Conservation (phyloP, 148 eudicot genomes). For the Agrostemma githago region DNA sequence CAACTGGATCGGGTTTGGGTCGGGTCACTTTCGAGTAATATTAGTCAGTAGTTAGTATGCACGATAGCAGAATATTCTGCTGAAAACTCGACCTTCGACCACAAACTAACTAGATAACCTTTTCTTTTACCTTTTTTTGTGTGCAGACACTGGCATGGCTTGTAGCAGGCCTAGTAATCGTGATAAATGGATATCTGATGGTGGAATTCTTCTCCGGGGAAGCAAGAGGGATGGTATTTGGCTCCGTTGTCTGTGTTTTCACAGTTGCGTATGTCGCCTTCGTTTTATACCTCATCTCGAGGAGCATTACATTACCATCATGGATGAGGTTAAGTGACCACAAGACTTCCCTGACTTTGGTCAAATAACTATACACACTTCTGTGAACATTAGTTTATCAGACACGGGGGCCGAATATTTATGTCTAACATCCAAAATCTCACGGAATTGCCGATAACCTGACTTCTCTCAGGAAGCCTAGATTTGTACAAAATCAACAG, state of each 20-base stretch:
- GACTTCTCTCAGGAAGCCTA: conserved; percentile 3
- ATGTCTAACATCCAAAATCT: neutral
- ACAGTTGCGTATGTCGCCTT: conserved; percentile 41
- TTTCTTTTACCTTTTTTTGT: neutral
- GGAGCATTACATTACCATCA: conserved; percentile 30
- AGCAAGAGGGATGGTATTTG: conserved; percentile 51
- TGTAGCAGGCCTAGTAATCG: conserved; percentile 55
- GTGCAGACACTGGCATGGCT: conserved; percentile 55
- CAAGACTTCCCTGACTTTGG: conserved; percentile 13
- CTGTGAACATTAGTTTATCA: neutral
- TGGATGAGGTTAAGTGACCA: conserved; percentile 28
- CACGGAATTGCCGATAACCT: neutral
- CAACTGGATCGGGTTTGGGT: no score
- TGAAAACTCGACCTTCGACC: neutral
- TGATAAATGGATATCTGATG: conserved; percentile 57
- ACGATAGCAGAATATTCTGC: neutral
- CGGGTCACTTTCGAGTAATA: no score
- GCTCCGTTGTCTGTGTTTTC: conserved; percentile 31
- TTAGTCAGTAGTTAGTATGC: no score
- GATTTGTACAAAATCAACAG: conserved; percentile 23
- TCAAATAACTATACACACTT: conserved; percentile 9
- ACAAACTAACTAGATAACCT: neutral
- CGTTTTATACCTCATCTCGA: conserved; percentile 43
- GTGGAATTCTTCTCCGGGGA: conserved; percentile 50
- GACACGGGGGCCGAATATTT: neutral